Conservation (phyloP, 2,329 filamentous ascomycete species). For the Penicillium sp. region DNA sequence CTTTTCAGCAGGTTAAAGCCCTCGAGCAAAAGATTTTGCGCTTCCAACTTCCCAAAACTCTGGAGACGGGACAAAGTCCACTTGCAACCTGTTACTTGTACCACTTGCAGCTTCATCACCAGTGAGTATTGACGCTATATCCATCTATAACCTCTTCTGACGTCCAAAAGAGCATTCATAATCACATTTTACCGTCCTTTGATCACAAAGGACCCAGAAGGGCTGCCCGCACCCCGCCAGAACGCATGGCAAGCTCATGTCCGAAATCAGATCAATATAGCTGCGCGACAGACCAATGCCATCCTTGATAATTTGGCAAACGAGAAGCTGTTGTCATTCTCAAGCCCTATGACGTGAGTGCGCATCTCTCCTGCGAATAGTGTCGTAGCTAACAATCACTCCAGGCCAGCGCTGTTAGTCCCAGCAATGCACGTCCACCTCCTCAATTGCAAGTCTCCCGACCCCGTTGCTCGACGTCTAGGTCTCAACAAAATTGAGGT, state of each 20-base stretch:
- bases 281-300: conserved; percentile 28
- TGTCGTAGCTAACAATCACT: background rate
- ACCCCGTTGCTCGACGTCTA: conserved; percentile 25
- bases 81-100: conserved; percentile 21
- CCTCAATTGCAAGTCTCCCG: conserved; percentile 26
- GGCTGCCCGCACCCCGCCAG: conserved; percentile 11
- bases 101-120: conserved; percentile 32
- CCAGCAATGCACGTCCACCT: conserved; percentile 35
- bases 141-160: background rate
- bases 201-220: conserved; percentile 20
- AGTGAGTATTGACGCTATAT: conserved; percentile 15
- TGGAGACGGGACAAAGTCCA: conserved; percentile 10
- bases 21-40: conserved; percentile 22
- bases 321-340: conserved; percentile 22
- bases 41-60: conserved; percentile 18
- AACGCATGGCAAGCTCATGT: conserved; percentile 23
- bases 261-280: conserved; percentile 16
- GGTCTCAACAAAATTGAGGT: conserved; percentile 31
- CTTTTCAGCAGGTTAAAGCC: conserved; percentile 18
- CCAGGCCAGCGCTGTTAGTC: conserved; percentile 27
- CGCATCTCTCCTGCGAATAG: too few relatives aligned
- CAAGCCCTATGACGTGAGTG: conserved; percentile 28
- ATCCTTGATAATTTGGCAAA: conserved; percentile 27
- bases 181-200: conserved; percentile 31
- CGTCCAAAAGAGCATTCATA: conserved; percentile 19